phyloP scores from a whole-genome alignment of 345 rosid genomes.

The Euphorbia peplus region DNA sequence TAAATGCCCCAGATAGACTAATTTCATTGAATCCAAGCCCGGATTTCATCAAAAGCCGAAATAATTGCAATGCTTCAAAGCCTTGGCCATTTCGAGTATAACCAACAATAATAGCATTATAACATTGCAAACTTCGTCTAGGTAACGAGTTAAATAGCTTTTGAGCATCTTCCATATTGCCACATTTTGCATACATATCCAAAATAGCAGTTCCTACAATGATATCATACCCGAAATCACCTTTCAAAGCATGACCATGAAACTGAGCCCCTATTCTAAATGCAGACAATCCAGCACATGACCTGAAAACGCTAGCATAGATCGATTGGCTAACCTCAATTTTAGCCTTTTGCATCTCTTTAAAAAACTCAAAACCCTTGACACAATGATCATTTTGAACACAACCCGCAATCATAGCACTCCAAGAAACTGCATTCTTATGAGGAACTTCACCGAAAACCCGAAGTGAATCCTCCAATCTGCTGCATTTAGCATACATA shows the following conservation, averaged over 20 bases:
- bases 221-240: conserved; percentile 51
- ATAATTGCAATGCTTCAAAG: conserved; percentile 54
- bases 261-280: conserved; percentile 63
- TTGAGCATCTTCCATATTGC: conserved; percentile 57
- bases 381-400: conserved; percentile 53
- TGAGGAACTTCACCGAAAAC: conserved; percentile 57
- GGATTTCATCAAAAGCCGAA: conserved; percentile 47
- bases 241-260: conserved; percentile 78
- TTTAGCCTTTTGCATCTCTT: conserved; percentile 56
- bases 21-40: conserved; percentile 72
- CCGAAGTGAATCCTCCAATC: conserved; percentile 48
- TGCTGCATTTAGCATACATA: conserved; percentile 85
- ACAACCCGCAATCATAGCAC: conserved; percentile 77
- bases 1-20: conserved; percentile 78
- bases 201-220: conserved; percentile 82
- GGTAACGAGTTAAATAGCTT: conserved; percentile 63
- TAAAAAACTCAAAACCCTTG: conserved; percentile 59
- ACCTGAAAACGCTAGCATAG: conserved; percentile 80
- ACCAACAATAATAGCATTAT: conserved; percentile 83
- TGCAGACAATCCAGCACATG: conserved; percentile 62
- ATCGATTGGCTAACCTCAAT: conserved; percentile 71
- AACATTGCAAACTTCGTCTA: conserved; percentile 58
- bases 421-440: conserved; percentile 81
- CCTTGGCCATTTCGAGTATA: conserved; percentile 54
- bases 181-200: conserved; percentile 94